These are phyloP conservation scores for Rhynchospora pubera DNA, from an alignment of 176 grass and related monocot species.

Conservation along the genomic window DNA sequence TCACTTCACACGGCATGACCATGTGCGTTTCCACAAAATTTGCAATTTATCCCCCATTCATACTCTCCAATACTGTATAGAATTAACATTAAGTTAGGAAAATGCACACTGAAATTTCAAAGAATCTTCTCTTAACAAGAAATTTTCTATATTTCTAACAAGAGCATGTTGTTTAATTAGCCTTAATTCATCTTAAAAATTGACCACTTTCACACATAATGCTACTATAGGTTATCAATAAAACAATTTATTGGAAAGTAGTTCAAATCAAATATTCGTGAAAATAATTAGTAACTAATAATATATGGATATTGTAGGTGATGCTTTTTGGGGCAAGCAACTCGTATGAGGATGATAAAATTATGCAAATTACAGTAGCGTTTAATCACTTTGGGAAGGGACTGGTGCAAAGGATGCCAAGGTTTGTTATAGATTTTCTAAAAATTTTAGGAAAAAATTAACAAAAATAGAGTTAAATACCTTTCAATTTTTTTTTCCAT, in stretches of 20 bases:
- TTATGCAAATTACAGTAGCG: slow-evolving; percentile 72
- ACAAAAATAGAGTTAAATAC: not conserved
- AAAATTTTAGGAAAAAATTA: not conserved
- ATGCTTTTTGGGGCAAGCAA: slow-evolving; percentile 82
- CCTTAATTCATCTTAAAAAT: no score
- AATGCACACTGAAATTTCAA: not conserved
- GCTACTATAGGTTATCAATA: no score
- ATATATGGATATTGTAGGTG: slow-evolving; percentile 26
- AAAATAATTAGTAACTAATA: not conserved
- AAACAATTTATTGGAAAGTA: no score
- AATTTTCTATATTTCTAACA: not conserved
- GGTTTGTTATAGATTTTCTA: not conserved
- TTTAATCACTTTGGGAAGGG: slow-evolving; percentile 89
- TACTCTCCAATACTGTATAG: not conserved
- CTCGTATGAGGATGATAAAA: slow-evolving; percentile 23
- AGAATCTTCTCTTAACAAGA: no score
- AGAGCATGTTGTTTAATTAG: not conserved
- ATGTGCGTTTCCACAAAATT: slow-evolving; percentile 21
- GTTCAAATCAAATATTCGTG: not conserved
- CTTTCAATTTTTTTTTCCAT: not conserved
- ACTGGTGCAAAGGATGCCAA: slow-evolving; percentile 78
- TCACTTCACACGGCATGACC: slow-evolving; percentile 70
- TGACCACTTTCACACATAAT: no score
- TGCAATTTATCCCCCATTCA: not conserved
- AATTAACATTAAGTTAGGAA: not conserved